phyloP scores from a whole-genome alignment of 371 early-diverging fungal species.

The Mortierella sp. region DNA sequence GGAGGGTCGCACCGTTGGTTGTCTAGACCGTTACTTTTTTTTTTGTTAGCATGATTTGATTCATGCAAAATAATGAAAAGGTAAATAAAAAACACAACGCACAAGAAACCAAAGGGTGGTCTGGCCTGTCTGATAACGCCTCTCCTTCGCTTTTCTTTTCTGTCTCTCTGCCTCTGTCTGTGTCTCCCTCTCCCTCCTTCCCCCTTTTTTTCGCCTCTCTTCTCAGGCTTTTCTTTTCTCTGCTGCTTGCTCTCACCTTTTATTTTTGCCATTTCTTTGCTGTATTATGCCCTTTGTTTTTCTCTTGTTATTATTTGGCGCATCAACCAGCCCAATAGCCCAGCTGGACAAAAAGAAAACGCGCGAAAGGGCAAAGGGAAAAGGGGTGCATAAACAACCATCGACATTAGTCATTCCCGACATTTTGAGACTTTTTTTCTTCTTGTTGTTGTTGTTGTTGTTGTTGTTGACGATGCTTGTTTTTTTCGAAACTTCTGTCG shows the following conservation, averaged over 20 bases:
- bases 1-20: not conserved
- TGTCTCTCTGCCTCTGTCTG: not conserved
- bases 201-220: not conserved
- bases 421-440: not conserved
- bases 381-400: not conserved
- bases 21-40: not conserved
- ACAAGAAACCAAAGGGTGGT: not conserved
- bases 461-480: not conserved
- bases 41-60: not conserved
- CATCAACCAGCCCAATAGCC: too few relatives aligned
- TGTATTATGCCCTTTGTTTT: not conserved
- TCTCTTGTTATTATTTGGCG: not conserved
- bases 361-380: too few relatives aligned
- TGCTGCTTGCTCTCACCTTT: not conserved
- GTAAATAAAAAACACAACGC: not conserved
- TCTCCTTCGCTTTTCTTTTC: too few relatives aligned
- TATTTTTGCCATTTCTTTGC: not conserved
- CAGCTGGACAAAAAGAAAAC: not conserved
- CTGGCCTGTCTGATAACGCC: too few relatives aligned
- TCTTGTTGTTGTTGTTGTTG: too few relatives aligned
- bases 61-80: not conserved
- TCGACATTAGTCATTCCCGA: not conserved
- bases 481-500: too few relatives aligned
- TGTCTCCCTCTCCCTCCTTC: not conserved
- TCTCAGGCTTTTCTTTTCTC: not conserved